Evolutionary conservation across 208 protist species (phyloP).

Genomic region (Leishmania amazonensis): DNA sequence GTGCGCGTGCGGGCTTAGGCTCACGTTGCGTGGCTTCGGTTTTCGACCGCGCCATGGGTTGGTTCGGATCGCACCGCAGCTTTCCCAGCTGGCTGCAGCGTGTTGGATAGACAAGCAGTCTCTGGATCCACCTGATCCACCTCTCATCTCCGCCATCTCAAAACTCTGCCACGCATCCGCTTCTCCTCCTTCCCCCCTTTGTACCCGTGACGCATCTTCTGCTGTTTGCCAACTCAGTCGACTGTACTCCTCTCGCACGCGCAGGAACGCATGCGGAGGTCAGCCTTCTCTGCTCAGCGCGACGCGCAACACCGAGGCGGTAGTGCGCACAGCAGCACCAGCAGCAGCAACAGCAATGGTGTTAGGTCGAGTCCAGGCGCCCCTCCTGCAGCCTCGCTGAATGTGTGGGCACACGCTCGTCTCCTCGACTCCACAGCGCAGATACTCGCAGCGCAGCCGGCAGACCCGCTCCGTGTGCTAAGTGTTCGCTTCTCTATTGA

Average conservation of each 20-base stretch:
- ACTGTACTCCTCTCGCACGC: background rate
- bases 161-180: background rate
- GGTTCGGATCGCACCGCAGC: background rate
- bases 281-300: conserved; percentile 2
- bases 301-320: background rate
- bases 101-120: background rate
- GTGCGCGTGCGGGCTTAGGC: background rate
- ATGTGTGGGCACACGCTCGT: conserved; percentile 28
- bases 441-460: conserved; percentile 36
- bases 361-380: background rate
- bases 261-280: conserved; percentile 8
- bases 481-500: conserved; percentile 36
- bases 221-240: background rate
- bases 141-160: background rate
- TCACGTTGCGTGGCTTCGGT: background rate
- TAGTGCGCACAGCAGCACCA: background rate
- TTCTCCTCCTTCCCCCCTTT: background rate
- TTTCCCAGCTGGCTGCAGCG: background rate
- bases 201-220: background rate
- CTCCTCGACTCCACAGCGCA: conserved; percentile 32
- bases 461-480: conserved; percentile 34
- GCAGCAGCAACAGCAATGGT: conserved; percentile 3
- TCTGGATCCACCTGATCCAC: background rate
- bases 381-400: conserved; percentile 14
- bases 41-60: too few species aligned